Percentiles rank a stretch among this genome's conserved stretches.
Conservation (phyloP, 805 yeast genomes). For the Teunomyces pallodes region DNA sequence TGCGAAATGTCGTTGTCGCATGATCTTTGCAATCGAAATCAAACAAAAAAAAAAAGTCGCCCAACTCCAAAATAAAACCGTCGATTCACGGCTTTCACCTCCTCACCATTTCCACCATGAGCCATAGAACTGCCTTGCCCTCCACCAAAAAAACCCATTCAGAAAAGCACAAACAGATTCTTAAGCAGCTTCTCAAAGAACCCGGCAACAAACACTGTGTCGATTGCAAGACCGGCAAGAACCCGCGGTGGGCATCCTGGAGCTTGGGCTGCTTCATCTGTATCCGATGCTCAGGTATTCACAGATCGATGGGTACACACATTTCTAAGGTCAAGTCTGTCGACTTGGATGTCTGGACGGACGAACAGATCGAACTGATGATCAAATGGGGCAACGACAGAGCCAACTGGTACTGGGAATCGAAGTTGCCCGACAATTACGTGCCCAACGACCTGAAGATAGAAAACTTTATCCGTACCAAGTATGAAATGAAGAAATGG, state of each 20-base stretch:
- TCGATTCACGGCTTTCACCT: background rate
- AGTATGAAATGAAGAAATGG: constrained; percentile 92
- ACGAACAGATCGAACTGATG: constrained; percentile 81
- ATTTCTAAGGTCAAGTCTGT: constrained; percentile 90
- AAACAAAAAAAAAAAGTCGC: background rate
- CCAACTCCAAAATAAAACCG: background rate
- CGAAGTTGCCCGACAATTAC: constrained; percentile 64
- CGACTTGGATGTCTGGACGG: constrained; percentile 95
- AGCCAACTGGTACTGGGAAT: constrained; percentile 86
- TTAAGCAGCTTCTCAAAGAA: constrained; percentile 73
- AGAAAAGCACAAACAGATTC: constrained; percentile 63
- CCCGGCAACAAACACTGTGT: constrained; percentile 78
- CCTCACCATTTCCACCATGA: constrained; percentile 2
- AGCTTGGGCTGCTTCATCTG: constrained; percentile 90
- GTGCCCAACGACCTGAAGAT: constrained; percentile 81
- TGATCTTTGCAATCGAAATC: background rate
- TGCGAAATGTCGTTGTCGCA: background rate
- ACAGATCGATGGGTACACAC: constrained; percentile 93
- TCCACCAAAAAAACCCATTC: constrained; percentile 44
- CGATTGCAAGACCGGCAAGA: constrained; percentile 84
- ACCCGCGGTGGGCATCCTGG: constrained; percentile 99
- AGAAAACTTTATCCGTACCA: constrained; percentile 86
- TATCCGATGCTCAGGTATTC: constrained; percentile 94
- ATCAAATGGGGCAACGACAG: constrained; percentile 80
- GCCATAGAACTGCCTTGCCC: constrained; percentile 29